Conservation (phyloP, 2,329 filamentous ascomycete genomes). For the Stachybotrys elegans region DNA sequence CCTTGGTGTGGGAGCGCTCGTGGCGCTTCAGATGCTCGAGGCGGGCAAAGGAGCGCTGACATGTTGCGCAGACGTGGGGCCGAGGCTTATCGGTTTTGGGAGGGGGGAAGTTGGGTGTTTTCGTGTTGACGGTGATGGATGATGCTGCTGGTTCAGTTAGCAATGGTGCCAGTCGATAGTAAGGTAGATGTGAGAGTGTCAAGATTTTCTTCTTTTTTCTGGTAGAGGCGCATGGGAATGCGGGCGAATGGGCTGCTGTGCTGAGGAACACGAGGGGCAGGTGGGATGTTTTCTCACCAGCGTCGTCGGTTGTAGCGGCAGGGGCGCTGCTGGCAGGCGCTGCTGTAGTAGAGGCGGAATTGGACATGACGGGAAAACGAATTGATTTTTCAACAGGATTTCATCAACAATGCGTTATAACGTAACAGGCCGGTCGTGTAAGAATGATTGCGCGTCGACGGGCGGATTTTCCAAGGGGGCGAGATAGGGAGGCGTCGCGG, state of each 20-base stretch:
- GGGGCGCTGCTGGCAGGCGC: conserved; percentile 17
- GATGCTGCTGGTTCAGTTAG: conserved; percentile 29
- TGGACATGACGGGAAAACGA: conserved; percentile 27
- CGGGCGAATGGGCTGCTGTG: too few species aligned
- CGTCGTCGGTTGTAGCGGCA: conserved; percentile 28
- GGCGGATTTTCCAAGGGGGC: too few species aligned
- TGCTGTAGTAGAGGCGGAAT: conserved; percentile 23
- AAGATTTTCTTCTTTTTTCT: too few species aligned
- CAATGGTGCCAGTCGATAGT: too few species aligned
- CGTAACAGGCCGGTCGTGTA: neutral
- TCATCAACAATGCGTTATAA: neutral
- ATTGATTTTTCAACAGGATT: conserved; percentile 1
- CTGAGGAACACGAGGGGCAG: conserved; percentile 28
- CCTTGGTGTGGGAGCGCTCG: conserved; percentile 96
- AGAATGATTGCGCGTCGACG: neutral
- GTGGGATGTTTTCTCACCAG: conserved; percentile 29
- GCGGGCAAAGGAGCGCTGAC: conserved; percentile 85
- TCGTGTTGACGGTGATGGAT: conserved; percentile 48
- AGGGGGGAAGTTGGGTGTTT: conserved; percentile 56
- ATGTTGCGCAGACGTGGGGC: conserved; percentile 89
- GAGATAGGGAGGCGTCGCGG: conserved; percentile 1
- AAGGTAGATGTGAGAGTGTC: too few species aligned
- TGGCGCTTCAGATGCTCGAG: conserved; percentile 96
- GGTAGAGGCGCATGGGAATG: too few species aligned
- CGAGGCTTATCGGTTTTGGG: conserved; percentile 97